Evolutionary conservation across 257 asterid species (phyloP).

Genomic region (Cordia subcordata): DNA sequence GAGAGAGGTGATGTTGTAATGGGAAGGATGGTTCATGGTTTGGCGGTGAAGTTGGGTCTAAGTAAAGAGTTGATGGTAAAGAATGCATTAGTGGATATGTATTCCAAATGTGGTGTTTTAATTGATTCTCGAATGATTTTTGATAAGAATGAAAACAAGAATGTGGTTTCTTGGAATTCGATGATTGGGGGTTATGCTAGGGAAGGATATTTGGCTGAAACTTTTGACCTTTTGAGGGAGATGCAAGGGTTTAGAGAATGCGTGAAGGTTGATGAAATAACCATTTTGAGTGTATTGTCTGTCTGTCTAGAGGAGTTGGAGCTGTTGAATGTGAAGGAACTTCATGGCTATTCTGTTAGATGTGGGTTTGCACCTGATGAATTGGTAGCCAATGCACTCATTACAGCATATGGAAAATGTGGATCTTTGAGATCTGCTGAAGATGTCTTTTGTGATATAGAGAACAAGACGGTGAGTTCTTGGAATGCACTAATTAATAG

Average conservation of each 20-base stretch:
- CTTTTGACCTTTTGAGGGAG: conserved; percentile 21
- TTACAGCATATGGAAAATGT: conserved; percentile 27
- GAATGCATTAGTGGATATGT: conserved; percentile 33
- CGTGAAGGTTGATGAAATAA: conserved; percentile 22
- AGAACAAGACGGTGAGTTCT: conserved; percentile 23
- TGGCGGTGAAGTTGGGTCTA: conserved; percentile 24
- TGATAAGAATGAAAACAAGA: conserved; percentile 15
- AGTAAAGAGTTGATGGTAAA: conserved; percentile 19
- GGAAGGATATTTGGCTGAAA: conserved; percentile 21
- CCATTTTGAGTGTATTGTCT: conserved; percentile 24
- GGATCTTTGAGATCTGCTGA: conserved; percentile 18
- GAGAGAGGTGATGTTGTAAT: conserved; percentile 12
- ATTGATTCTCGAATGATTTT: conserved; percentile 22
- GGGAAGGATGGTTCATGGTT: conserved; percentile 27
- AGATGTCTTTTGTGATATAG: conserved; percentile 14
- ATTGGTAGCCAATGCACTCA: conserved; percentile 26
- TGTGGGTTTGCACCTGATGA: conserved; percentile 12
- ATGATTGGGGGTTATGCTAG: conserved; percentile 30
- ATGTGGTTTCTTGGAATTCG: conserved; percentile 34
- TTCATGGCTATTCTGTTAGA: conserved; percentile 28
- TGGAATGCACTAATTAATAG: conserved; percentile 29
- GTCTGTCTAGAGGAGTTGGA: conserved; percentile 19
- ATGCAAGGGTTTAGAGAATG: conserved; percentile 12
- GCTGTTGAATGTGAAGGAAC: conserved; percentile 26
- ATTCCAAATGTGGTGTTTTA: conserved; percentile 25